Evolutionary conservation across 192 early-diverging fungal genomes (phyloP).

Genomic region (Coemansia sp.): DNA sequence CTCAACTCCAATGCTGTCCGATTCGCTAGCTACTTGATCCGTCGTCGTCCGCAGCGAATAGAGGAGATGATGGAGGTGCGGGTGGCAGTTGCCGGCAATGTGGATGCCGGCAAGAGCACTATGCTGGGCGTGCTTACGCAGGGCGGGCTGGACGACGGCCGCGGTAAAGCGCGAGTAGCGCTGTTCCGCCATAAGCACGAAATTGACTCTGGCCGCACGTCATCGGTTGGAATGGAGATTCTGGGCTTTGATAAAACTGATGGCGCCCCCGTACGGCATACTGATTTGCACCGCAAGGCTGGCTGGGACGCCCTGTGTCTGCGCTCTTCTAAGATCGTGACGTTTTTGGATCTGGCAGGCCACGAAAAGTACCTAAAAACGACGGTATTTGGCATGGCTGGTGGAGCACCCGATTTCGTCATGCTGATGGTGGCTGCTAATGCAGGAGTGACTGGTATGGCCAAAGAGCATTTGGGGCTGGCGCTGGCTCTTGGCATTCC

Average conservation of each 20-base stretch:
- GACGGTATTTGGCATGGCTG: slow-evolving; percentile 94
- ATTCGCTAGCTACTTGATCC: slow-evolving; percentile 55
- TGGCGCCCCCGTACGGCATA: slow-evolving; percentile 43
- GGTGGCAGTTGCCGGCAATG: slow-evolving; percentile 88
- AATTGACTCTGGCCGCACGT: slow-evolving; percentile 84
- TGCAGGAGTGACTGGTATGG: slow-evolving; percentile 90
- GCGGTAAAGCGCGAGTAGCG: slow-evolving; percentile 85
- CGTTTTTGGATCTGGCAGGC: slow-evolving; percentile 76
- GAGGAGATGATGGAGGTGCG: slow-evolving; percentile 82
- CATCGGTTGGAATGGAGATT: slow-evolving; percentile 85
- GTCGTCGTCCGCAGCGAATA: slow-evolving; percentile 68
- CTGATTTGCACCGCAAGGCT: slow-evolving; percentile 53
- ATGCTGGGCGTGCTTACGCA: slow-evolving; percentile 89
- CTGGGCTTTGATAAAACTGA: slow-evolving; percentile 72
- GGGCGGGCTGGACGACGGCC: slow-evolving; percentile 86
- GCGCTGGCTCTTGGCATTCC: slow-evolving; percentile 84
- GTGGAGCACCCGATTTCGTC: slow-evolving; percentile 85
- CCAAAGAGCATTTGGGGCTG: slow-evolving; percentile 89
- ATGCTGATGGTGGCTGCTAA: slow-evolving; percentile 88
- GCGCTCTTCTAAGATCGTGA: slow-evolving; percentile 70
- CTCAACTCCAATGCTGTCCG: too few species aligned
- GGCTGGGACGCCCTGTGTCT: slow-evolving; percentile 83
- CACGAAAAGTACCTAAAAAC: slow-evolving; percentile 96
- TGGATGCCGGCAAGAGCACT: slow-evolving; percentile 84
- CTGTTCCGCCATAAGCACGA: slow-evolving; percentile 91